A percentile compares a stretch with the other conserved stretches of the same genome.
These are phyloP conservation scores for Rhazya stricta DNA, from an alignment of 257 asterid species.

Conservation along the genomic window DNA sequence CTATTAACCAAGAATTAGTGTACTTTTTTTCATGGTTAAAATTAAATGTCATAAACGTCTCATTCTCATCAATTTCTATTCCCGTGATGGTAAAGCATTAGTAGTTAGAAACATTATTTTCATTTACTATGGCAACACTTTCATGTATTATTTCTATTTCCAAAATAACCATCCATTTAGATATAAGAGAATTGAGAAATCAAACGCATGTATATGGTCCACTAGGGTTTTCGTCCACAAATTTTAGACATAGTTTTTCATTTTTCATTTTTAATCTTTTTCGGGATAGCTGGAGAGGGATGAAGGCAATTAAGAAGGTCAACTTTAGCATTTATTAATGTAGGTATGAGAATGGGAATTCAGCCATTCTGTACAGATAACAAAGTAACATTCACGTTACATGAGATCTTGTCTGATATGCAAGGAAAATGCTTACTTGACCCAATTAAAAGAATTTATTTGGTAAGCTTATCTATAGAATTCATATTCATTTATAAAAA, in stretches of 20 bases:
- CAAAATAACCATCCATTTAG: no score
- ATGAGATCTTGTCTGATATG: not conserved
- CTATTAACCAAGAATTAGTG: no score
- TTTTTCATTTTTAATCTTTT: not conserved
- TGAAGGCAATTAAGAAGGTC: not conserved
- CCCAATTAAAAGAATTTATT: no score
- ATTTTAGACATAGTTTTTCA: not conserved
- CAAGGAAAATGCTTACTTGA: no score
- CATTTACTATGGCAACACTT: constrained; percentile 6
- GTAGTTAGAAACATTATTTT: constrained; percentile 5
- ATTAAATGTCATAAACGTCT: no score
- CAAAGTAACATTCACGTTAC: not conserved
- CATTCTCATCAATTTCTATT: not conserved
- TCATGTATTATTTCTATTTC: no score
- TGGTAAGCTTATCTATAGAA: no score
- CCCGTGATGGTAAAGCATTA: not conserved
- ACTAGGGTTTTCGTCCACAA: constrained; percentile 1
- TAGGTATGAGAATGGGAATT: not conserved
- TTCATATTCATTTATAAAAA: no score
- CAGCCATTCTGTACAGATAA: not conserved
- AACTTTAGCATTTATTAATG: not conserved
- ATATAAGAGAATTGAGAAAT: no score
- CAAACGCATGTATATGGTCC: no score
- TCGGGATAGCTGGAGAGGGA: not conserved
- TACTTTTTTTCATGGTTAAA: no score